Base-by-base conservation (phyloP, 2,329 filamentous ascomycete genomes). In the Alternaria ethzedia region DNA sequence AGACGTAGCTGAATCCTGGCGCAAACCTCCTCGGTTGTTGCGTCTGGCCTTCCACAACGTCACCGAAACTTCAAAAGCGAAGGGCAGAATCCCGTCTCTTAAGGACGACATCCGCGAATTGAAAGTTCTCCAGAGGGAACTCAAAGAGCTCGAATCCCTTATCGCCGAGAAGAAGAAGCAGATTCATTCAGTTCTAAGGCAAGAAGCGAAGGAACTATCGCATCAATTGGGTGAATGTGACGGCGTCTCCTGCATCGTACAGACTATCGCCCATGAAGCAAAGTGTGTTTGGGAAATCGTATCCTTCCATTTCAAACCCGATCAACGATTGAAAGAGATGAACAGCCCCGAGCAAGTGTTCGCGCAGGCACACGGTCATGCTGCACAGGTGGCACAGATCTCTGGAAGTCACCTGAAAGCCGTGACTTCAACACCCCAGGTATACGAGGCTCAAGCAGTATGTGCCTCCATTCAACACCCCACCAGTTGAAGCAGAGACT, bases 161-260 rank as follows among this genome's bases (percentile, higher is more conserved):
- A 78, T 81, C 44, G 72, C 72, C n/a, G 57, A 74, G 9, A 79
- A 81, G 70, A 76, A 79, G 64, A 69, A 74, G 46, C 55, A 70
- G 49, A 79, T 82, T 64, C 68, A 77, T 12, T 66, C 69, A 21
- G 75, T 74, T 20, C 64, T 79, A 23, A 68, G 72, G 41, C 61
- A 79, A 32, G 70, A 79, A 45, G 67, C 68, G 11, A 66, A 75
- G 13, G 68, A 68, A n/a, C 72, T 83, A 11, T 75, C 74, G 17
- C 74, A 82, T 41, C 78, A 83, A 17, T 66, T 84, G 12, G 70
- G 77, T 59, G 71, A 82, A 50, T 85, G 83, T 65, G 78, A 83
- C 61, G 79, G 78, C 60, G 66, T 84, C 54, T 70, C 77, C 20
- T 84, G 83, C 64, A 75, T 82, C 49, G 65, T 83, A 52, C 79